Percentiles rank a stretch among this genome's conserved stretches.
These are phyloP conservation scores for Kwoniella heveanensis DNA, from an alignment of 768 basidiomycete genomes.

Conservation along the genomic window DNA sequence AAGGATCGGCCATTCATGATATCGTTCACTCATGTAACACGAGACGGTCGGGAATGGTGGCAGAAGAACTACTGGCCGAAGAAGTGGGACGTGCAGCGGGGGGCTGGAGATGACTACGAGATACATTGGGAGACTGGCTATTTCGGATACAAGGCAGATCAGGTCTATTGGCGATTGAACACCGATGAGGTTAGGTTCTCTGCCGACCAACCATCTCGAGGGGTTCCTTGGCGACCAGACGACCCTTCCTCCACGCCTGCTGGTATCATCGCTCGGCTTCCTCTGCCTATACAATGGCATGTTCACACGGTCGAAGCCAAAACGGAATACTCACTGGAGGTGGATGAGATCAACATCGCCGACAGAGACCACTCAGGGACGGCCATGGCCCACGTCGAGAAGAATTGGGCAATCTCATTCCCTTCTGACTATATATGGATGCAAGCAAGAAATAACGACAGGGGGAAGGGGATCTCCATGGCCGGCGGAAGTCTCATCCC, in stretches of 20 bases:
- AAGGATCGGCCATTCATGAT: constrained; percentile 27
- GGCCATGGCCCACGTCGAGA: constrained; percentile 38
- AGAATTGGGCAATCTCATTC: constrained; percentile 45
- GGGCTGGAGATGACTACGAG: constrained; percentile 13
- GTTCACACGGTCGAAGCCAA: constrained; percentile 37
- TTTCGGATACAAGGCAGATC: constrained; percentile 23
- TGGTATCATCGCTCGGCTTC: constrained; percentile 29
- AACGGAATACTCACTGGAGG: constrained; percentile 12
- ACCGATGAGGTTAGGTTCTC: constrained; percentile 17
- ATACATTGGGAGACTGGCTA: constrained; percentile 32
- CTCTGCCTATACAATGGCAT: constrained; percentile 47
- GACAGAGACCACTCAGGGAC: constrained; percentile 10
- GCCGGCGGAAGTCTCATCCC: constrained; percentile 35
- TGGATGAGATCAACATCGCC: constrained; percentile 1
- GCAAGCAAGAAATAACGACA: constrained; percentile 22
- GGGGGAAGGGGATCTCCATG: constrained; percentile 23
- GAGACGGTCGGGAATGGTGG: constrained; percentile 17
- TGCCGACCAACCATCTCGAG: constrained; percentile 1
- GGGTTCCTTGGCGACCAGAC: constrained; percentile 31
- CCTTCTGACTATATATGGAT: constrained; percentile 42
- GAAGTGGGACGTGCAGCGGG: constrained; percentile 14
- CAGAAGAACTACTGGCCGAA: constrained; percentile 30
- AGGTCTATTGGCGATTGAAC: constrained; percentile 21
- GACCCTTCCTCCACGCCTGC: constrained; percentile 35
- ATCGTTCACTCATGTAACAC: constrained; percentile 30